A percentile compares a stretch with the other conserved stretches of the same genome.
phyloP scores from a whole-genome alignment of 2,329 filamentous ascomycete genomes.

The Paracoccidioides brasiliensis region DNA sequence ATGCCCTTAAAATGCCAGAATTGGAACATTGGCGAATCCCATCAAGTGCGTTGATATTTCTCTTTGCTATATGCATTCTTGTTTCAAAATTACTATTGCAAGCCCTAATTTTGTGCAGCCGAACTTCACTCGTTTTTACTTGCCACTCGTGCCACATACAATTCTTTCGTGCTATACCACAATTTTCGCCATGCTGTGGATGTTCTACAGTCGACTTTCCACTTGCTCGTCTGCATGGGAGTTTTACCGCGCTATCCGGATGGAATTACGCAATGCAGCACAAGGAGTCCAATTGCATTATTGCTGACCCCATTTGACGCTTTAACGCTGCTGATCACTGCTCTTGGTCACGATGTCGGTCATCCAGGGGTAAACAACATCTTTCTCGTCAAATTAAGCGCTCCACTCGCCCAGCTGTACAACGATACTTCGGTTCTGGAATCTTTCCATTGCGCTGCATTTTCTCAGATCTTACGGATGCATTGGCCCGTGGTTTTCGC shows the following conservation, averaged over 20 bases:
- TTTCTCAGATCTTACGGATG: constrained; percentile 83
- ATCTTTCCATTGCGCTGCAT: constrained; percentile 94
- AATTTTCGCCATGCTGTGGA: constrained; percentile 97
- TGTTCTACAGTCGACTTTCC: constrained; percentile 84
- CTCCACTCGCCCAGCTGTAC: constrained; percentile 86
- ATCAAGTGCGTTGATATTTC: constrained; percentile 44
- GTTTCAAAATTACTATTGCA: background rate
- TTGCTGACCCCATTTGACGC: constrained; percentile 79
- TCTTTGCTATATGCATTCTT: constrained; percentile 12
- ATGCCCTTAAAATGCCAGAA: constrained; percentile 70
- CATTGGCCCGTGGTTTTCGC: constrained; percentile 80
- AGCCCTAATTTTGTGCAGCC: constrained; percentile 37
- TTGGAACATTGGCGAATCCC: constrained; percentile 68
- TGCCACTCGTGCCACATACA: constrained; percentile 86
- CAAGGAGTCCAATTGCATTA: constrained; percentile 53
- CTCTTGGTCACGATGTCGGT: constrained; percentile 96
- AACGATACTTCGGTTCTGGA: constrained; percentile 95
- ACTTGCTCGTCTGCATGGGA: constrained; percentile 72
- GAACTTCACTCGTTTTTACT: constrained; percentile 75
- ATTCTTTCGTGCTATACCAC: constrained; percentile 90
- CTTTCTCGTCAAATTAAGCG: constrained; percentile 82
- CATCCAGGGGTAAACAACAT: constrained; percentile 98
- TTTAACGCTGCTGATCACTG: constrained; percentile 77
- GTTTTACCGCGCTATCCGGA: constrained; percentile 55
- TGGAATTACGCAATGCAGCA: constrained; percentile 18